phyloP scores from a whole-genome alignment of 139 green algal genomes.

The Micractinium sp. region DNA sequence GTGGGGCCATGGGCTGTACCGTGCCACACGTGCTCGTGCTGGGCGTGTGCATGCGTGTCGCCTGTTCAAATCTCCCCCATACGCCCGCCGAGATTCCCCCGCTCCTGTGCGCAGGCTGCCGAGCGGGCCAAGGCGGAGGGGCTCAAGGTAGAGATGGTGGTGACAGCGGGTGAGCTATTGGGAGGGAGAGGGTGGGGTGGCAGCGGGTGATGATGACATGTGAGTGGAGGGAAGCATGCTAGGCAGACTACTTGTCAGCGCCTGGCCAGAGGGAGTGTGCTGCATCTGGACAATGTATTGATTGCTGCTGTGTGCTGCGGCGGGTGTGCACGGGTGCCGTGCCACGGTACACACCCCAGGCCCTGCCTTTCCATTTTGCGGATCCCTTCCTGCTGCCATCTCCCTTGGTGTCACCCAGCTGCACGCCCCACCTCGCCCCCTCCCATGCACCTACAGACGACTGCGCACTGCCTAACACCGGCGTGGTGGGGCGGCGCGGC shows the following conservation, averaged over 20 bases:
- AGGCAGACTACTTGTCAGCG: too few species aligned
- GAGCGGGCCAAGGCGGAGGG: constrained; percentile 85
- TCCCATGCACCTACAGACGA: constrained; percentile 67
- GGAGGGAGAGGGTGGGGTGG: background rate
- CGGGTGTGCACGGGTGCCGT: too few species aligned
- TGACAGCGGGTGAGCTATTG: background rate
- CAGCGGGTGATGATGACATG: background rate
- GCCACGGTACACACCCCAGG: too few species aligned
- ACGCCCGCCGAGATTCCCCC: background rate
- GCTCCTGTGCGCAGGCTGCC: constrained; percentile 49
- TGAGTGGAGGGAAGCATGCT: too few species aligned
- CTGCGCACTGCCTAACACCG: constrained; percentile 67
- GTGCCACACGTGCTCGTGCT: background rate
- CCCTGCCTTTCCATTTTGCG: too few species aligned
- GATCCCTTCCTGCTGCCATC: too few species aligned
- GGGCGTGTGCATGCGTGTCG: background rate
- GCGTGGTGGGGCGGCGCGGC: constrained; percentile 76
- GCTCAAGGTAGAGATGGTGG: constrained; percentile 70
- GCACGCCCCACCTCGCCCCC: too few species aligned
- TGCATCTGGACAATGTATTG: too few species aligned
- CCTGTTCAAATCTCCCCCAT: background rate
- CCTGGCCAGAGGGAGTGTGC: too few species aligned
- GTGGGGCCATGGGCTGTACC: background rate
- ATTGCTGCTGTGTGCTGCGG: too few species aligned
- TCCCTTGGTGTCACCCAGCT: too few species aligned